Base-by-base conservation (phyloP, 306 rosid species). In the Vigna reflexopilosa region DNA sequence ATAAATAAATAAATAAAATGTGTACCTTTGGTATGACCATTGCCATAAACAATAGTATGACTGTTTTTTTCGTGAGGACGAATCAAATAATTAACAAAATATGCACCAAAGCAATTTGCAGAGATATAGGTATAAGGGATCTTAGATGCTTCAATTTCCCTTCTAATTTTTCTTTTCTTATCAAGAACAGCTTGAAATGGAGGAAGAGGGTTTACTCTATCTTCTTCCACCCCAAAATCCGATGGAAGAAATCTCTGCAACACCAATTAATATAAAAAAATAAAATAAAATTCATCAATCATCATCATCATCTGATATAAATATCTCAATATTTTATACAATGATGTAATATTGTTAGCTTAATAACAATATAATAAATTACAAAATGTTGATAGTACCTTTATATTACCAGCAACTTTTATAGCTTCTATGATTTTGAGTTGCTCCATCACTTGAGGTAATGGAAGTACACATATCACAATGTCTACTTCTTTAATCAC, bases 171-270 rank as follows among this genome's bases (percentile, higher is more conserved):
- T 10, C 17, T 56, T 40, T 83, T 88, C 66, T 83, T 79, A 3
- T 88, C 78, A 0, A 85, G 86, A 0, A 77, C 9, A 0, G 55
- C 72, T 77, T 87, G 66, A 7, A 88, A 83, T 3, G 87, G 89
- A n/a, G 82, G 83, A 16, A 85, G 72, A 34, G 86, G 86, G 1
- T 32, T 72, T 28, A 80, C 8, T 68, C 32, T 73, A 11, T 85
- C 88, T 62, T 82, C 85, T 69, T 82, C 87, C 2, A 40, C 57
- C 0, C 90, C 88, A 76, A 87, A 87, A 6, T 73, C 87, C 2
- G 86, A 84, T 11, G 90, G 90, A 56, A 84, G 5, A 24, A 84
- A 84, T 57, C 88, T 87, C 85, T 87, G 55, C 30, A 66, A 61
- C 5, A 30, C 0, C 24, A 19, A 19, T 45, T 45, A 11, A 45